Evolutionary conservation across 2,329 filamentous ascomycete genomes (phyloP), one percentile per base, ranked within the genome.

Genomic region (Arthrobotrys iridis): DNA sequence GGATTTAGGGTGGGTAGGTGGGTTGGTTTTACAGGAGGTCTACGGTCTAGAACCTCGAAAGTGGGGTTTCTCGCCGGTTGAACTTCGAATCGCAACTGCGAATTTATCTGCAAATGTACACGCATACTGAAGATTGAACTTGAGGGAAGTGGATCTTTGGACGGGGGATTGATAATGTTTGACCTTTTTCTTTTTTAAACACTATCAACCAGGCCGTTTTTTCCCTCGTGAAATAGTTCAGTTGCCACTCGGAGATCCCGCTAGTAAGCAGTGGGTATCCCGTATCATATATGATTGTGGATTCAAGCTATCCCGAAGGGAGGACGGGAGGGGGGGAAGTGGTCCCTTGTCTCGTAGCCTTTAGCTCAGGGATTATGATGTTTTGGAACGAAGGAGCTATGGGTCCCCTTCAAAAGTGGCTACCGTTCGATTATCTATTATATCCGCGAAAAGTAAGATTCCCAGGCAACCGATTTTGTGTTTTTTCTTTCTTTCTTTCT

Each of bases 1-100:
- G 37, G 8, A 5, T 26, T n/a, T n/a, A n/a, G 3, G 4, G 28
- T 20, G 3, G 45, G 15, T 28, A n/a, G n/a, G 11, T 37, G 45
- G 35, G 33, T 10, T 24, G 18, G 15, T 40, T 65, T 35, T n/a
- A n/a, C n/a, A n/a, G n/a, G n/a, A 11, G 20, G 48, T 62, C 37
- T 62, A 33, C 40, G 64, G 55, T 52, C 57, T 62, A 26, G 65
- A 60, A 58, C 24, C 13, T 40, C 26, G 24, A 2, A 13, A 33
- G 30, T 37, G 46, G 60, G 60, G 22, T 33, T 50, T 50, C 22
- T 28, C 46, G 24, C 5, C n/a, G n/a, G n/a, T n/a, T n/a, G n/a
- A n/a, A n/a, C n/a, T n/a, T n/a, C n/a, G n/a, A n/a, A n/a, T n/a
- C n/a, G n/a, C n/a, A n/a, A n/a, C n/a, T n/a, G n/a, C n/a, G n/a